Conservation (phyloP, 768 basidiomycete species). For the Termitomyces sp. region DNA sequence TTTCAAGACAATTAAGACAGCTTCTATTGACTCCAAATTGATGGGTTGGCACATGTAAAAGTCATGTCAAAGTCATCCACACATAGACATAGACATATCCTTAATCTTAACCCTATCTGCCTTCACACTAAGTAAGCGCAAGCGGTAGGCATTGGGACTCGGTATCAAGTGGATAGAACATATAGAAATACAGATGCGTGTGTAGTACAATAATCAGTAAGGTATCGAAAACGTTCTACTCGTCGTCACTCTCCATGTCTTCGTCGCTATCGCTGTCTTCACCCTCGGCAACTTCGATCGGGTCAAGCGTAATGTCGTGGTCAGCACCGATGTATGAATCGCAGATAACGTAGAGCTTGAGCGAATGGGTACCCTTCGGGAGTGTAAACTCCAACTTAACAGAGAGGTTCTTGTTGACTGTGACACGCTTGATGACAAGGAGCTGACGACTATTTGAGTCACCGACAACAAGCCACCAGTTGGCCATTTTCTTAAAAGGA, state of each 20-base stretch:
- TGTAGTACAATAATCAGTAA: constrained; percentile 1
- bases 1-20: too few species aligned
- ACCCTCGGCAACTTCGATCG: constrained; percentile 85
- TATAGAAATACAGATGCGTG: constrained; percentile 10
- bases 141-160: background rate
- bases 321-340: constrained; percentile 91
- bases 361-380: constrained; percentile 73
- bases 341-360: constrained; percentile 89
- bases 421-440: constrained; percentile 84
- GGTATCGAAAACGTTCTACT: constrained; percentile 1
- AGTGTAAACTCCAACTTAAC: constrained; percentile 89
- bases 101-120: too few species aligned
- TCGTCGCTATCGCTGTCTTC: constrained; percentile 84
- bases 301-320: constrained; percentile 80
- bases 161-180: background rate
- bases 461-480: constrained; percentile 98
- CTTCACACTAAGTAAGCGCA: too few species aligned
- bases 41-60: too few species aligned
- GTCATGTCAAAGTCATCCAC: too few species aligned
- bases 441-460: constrained; percentile 75
- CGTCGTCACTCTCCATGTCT: constrained; percentile 64
- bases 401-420: constrained; percentile 77
- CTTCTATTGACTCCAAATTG: too few species aligned
- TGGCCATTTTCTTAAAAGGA: constrained; percentile 84
- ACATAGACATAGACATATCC: too few species aligned